A percentile compares a stretch with the other conserved stretches of the same genome.
phyloP scores from a whole-genome alignment of 73 alveolate species.

The Paramecium pentaurelia region DNA sequence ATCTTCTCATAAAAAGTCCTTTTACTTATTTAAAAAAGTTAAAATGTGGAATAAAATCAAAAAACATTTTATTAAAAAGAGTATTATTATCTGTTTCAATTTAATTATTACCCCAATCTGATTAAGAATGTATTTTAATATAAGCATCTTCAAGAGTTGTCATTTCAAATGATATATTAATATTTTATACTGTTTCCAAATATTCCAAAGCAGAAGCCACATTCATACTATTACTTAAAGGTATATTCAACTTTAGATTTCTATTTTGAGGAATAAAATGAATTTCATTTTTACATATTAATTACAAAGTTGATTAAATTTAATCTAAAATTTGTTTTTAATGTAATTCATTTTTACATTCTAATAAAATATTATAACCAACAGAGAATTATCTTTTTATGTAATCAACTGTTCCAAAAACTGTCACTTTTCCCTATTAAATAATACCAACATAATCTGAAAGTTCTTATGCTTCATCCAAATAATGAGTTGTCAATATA shows the following conservation, averaged over 20 bases:
- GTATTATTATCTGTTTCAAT: neutral
- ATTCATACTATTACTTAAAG: neutral
- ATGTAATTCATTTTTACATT: conserved; percentile 4
- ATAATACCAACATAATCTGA: conserved; percentile 87
- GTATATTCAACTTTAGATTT: neutral
- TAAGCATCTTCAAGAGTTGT: conserved; percentile 21
- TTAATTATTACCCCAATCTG: neutral
- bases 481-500: conserved; percentile 81
- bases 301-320: neutral
- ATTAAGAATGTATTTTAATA: neutral
- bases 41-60: neutral
- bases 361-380: conserved; percentile 62
- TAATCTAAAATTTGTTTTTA: neutral
- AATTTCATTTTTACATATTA: neutral
- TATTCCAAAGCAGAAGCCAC: neutral
- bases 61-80: neutral
- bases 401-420: conserved; percentile 73
- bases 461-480: conserved; percentile 93
- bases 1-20: conserved; percentile 36
- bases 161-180: neutral
- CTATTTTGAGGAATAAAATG: neutral
- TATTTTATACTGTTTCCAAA: neutral
- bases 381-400: conserved; percentile 72
- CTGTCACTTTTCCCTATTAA: conserved; percentile 79
- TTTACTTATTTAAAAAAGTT: neutral